Percentiles rank a stretch among this genome's conserved stretches.
Evolutionary conservation across 1,139 yeast species (phyloP).

Genomic region (Lodderomyces elongisporus): DNA sequence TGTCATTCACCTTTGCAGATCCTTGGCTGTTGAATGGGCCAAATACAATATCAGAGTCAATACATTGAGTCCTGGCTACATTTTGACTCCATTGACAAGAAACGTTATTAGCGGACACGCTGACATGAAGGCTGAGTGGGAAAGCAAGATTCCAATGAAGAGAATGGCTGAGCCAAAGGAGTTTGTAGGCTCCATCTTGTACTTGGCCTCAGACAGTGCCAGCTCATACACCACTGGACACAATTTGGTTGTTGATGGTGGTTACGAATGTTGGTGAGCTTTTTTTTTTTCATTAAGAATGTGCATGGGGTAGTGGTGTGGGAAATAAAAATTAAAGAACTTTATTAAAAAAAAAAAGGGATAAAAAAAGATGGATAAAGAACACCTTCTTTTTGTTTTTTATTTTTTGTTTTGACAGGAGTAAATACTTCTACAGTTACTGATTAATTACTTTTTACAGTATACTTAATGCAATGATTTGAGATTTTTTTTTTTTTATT

Average conservation of each 20-base stretch:
- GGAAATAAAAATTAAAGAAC: not conserved
- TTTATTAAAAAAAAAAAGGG: too few species aligned
- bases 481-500: too few species aligned
- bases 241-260: slow-evolving; percentile 48
- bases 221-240: slow-evolving; percentile 47
- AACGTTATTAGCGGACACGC: slow-evolving; percentile 42
- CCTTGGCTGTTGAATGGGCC: slow-evolving; percentile 52
- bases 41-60: slow-evolving; percentile 46
- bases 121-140: slow-evolving; percentile 48
- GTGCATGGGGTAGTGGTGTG: not conserved
- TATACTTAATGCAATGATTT: too few species aligned
- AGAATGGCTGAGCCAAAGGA: slow-evolving; percentile 52
- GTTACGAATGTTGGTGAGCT: slow-evolving; percentile 39
- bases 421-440: too few species aligned
- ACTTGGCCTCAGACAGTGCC: slow-evolving; percentile 44
- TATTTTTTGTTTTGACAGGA: too few species aligned
- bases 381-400: too few species aligned
- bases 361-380: too few species aligned
- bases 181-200: slow-evolving; percentile 43
- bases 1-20: slow-evolving; percentile 43
- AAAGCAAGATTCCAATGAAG: slow-evolving; percentile 43
- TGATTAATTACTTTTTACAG: too few species aligned
- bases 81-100: slow-evolving; percentile 45
- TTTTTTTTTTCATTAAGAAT: too few species aligned
- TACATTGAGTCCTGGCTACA: slow-evolving; percentile 46